A percentile compares a stretch with the other conserved stretches of the same genome.
Conservation (phyloP, 164 flowering plant species). For the grape (Vitis vinifera) region DNA sequence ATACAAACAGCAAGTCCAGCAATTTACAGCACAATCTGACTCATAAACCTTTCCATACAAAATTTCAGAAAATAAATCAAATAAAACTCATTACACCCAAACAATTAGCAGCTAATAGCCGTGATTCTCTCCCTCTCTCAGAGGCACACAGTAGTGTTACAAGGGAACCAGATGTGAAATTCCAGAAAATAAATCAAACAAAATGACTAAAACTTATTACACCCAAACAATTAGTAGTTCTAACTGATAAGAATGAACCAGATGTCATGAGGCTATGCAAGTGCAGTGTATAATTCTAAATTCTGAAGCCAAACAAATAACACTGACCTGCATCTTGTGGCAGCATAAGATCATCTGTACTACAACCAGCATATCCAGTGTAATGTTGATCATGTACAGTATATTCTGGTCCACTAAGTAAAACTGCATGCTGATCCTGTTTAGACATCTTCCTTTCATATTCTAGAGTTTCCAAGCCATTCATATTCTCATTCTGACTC, state of each 20-base stretch:
- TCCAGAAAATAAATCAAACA: background rate
- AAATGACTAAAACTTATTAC: background rate
- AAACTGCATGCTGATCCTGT: conserved; percentile 15
- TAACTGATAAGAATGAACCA: background rate
- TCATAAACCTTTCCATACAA: too few relatives aligned
- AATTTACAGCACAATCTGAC: too few relatives aligned
- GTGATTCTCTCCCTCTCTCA: too few relatives aligned
- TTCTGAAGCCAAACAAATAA: conserved; percentile 3
- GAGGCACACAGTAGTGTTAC: too few relatives aligned
- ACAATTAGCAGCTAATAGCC: too few relatives aligned
- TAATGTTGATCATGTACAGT: conserved; percentile 16
- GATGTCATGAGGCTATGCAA: background rate
- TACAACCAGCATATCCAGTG: conserved; percentile 16
- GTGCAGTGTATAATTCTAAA: background rate
- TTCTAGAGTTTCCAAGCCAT: conserved; percentile 28
- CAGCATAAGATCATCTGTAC: conserved; percentile 15
- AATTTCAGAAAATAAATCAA: too few relatives aligned
- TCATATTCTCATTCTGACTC: conserved; percentile 27
- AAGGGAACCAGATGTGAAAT: background rate
- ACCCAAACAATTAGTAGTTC: background rate
- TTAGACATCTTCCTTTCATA: conserved; percentile 16
- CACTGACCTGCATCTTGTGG: conserved; percentile 39
- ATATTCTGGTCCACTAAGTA: conserved; percentile 13
- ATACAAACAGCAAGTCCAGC: too few relatives aligned
- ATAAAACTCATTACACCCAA: too few relatives aligned